Evolutionary conservation across 176 grass and related monocot species (phyloP).

Genomic region (Saccharum officinarum): DNA sequence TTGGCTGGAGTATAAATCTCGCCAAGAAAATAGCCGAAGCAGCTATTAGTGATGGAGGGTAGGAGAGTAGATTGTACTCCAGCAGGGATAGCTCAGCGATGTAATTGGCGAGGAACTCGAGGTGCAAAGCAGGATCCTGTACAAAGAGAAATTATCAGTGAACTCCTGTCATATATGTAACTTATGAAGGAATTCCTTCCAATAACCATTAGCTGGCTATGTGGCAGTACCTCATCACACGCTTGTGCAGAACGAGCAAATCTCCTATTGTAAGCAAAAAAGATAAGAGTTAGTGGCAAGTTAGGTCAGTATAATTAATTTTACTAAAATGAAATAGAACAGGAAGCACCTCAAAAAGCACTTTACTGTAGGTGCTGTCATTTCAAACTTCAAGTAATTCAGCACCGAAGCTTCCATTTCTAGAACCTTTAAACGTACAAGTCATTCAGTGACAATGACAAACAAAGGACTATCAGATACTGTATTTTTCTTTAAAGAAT

Average conservation of each 20-base stretch:
- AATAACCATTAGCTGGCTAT: conserved; percentile 8
- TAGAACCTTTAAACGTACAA: conserved; percentile 54
- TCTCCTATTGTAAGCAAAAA: conserved; percentile 58
- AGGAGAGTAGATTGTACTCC: conserved; percentile 83
- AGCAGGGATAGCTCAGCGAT: conserved; percentile 87
- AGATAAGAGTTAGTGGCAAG: neutral
- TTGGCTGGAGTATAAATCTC: conserved; percentile 86
- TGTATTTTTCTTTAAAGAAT: neutral
- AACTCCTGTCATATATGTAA: neutral
- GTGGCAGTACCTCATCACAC: conserved; percentile 62
- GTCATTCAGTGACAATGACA: neutral
- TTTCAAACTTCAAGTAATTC: conserved; percentile 92
- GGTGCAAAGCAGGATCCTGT: conserved; percentile 74
- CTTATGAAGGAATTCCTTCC: neutral
- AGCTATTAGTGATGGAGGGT: conserved; percentile 78
- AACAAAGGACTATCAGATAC: neutral
- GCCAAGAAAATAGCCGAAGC: conserved; percentile 87
- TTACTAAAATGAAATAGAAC: neutral
- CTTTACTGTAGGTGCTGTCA: conserved; percentile 86
- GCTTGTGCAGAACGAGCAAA: conserved; percentile 89
- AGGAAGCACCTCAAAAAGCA: conserved; percentile 79
- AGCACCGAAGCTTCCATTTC: conserved; percentile 92
- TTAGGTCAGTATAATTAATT: neutral
- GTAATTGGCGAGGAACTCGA: conserved; percentile 90
- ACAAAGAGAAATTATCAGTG: conserved; percentile 23